Evolutionary conservation across 1,284 basidiomycete species (phyloP).

Genomic region (Moesziomyces antarcticus): DNA sequence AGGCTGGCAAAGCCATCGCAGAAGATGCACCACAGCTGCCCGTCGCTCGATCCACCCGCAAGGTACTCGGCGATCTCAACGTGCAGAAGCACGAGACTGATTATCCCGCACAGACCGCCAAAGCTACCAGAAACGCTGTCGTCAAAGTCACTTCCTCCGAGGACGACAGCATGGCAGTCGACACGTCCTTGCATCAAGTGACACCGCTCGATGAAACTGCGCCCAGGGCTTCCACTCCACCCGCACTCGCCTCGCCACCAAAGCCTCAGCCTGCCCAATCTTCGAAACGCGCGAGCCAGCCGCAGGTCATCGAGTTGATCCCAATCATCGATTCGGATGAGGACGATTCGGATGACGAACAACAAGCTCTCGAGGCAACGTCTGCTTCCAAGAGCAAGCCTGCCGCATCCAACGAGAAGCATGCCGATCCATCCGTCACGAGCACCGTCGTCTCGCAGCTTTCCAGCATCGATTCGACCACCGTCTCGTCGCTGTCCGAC

Average conservation of each 20-base stretch:
- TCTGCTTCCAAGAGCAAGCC: background rate
- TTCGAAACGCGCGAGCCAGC: background rate
- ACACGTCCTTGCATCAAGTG: conserved; percentile 3
- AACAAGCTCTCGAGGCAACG: background rate
- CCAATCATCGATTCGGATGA: conserved; percentile 29
- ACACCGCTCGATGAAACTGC: conserved; percentile 8
- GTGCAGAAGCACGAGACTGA: conserved; percentile 5
- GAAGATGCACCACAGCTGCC: conserved; percentile 7
- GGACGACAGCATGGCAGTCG: conserved; percentile 41
- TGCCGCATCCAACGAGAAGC: background rate
- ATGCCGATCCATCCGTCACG: conserved; percentile 21
- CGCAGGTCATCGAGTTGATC: conserved; percentile 7
- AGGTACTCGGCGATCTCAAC: conserved; percentile 35
- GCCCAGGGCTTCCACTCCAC: conserved; percentile 47
- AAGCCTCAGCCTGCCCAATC: conserved; percentile 3
- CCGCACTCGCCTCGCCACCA: conserved; percentile 14
- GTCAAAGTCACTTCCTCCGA: conserved; percentile 12
- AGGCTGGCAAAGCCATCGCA: conserved; percentile 9
- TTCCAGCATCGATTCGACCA: conserved; percentile 22
- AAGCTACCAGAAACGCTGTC: conserved; percentile 1
- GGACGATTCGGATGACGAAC: conserved; percentile 17
- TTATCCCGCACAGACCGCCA: background rate
- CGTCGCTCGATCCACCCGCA: conserved; percentile 10
- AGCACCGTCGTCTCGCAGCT: conserved; percentile 19
- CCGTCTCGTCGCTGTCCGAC: conserved; percentile 19